Percentiles rank a stretch among this genome's conserved stretches.
phyloP scores from a whole-genome alignment of 2,329 filamentous ascomycete genomes.

The Fonsecaea pugnacius region DNA sequence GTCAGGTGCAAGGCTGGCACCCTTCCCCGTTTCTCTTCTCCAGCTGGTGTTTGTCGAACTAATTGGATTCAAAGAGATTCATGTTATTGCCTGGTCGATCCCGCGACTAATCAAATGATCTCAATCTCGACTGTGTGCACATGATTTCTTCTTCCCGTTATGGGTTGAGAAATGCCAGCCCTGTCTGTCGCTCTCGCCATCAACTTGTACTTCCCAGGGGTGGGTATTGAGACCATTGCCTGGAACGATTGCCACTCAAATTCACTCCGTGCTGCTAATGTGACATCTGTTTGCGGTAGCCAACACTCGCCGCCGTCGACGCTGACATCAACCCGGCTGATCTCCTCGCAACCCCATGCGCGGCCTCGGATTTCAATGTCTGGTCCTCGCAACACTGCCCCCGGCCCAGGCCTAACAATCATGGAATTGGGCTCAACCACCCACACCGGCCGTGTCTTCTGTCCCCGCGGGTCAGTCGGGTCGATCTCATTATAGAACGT shows the following conservation, averaged over 20 bases:
- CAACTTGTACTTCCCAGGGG: conserved; percentile 24
- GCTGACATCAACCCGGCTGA: conserved; percentile 30
- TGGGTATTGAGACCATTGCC: conserved; percentile 13
- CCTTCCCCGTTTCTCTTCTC: background rate
- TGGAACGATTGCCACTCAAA: conserved; percentile 35
- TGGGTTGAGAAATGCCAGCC: conserved; percentile 24
- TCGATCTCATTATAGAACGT: conserved; percentile 35
- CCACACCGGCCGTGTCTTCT: conserved; percentile 32
- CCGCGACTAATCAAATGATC: background rate
- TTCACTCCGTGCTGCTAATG: conserved; percentile 15
- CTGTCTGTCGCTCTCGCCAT: conserved; percentile 29
- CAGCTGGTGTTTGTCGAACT: background rate
- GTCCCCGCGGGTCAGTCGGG: conserved; percentile 25
- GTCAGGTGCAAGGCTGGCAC: background rate
- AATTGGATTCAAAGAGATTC: background rate
- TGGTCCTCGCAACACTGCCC: conserved; percentile 22
- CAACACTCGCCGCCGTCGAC: conserved; percentile 23
- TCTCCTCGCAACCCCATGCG: conserved; percentile 32
- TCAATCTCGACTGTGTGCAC: conserved; percentile 31
- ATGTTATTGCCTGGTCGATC: background rate
- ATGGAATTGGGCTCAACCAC: conserved; percentile 35
- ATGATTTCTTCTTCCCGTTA: conserved; percentile 33
- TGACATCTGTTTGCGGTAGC: conserved; percentile 12
- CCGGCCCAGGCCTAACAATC: conserved; percentile 28
- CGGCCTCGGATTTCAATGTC: conserved; percentile 27